Evolutionary conservation across 495 filamentous ascomycete genomes (phyloP).

Genomic region (Acidiella bohemica): DNA sequence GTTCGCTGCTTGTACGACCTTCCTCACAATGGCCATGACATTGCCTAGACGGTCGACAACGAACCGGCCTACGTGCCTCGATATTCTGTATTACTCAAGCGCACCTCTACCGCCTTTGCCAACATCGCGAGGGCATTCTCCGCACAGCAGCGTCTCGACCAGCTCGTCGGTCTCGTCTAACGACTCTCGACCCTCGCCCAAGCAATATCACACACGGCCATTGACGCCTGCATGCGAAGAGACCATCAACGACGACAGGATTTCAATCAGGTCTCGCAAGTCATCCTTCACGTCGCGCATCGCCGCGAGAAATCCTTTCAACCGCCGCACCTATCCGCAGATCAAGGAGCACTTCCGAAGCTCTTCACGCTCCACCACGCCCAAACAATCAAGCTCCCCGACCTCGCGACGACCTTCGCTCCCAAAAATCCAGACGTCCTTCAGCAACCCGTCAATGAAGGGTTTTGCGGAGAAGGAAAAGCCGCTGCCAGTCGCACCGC

Average conservation of each 20-base stretch:
- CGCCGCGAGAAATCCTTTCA: constrained; percentile 8
- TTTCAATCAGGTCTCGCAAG: constrained; percentile 6
- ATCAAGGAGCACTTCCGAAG: constrained; percentile 1
- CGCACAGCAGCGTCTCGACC: constrained; percentile 9
- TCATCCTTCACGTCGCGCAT: constrained; percentile 2
- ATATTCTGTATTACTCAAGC: constrained; percentile 11
- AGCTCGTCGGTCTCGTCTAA: no score
- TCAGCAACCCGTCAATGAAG: constrained; percentile 6
- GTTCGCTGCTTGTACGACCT: no score
- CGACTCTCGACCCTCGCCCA: no score
- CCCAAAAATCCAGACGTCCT: constrained; percentile 8
- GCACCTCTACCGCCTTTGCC: constrained; percentile 1
- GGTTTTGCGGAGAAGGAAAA: constrained; percentile 1
- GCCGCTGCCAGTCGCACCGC: constrained; percentile 5
- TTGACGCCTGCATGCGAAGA: constrained; percentile 12
- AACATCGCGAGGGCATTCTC: constrained; percentile 5
- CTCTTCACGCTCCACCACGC: neutral
- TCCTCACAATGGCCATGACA: constrained; percentile 8
- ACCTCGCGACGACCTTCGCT: constrained; percentile 6
- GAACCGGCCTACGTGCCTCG: constrained; percentile 12
- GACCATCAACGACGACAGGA: neutral
- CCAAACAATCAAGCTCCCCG: neutral
- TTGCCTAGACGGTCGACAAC: constrained; percentile 7
- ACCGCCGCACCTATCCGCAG: constrained; percentile 13
- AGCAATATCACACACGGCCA: no score